Evolutionary conservation across 768 basidiomycete genomes (phyloP), one percentile per base, ranked within the genome.

Genomic region (Russula ochroleuca): DNA sequence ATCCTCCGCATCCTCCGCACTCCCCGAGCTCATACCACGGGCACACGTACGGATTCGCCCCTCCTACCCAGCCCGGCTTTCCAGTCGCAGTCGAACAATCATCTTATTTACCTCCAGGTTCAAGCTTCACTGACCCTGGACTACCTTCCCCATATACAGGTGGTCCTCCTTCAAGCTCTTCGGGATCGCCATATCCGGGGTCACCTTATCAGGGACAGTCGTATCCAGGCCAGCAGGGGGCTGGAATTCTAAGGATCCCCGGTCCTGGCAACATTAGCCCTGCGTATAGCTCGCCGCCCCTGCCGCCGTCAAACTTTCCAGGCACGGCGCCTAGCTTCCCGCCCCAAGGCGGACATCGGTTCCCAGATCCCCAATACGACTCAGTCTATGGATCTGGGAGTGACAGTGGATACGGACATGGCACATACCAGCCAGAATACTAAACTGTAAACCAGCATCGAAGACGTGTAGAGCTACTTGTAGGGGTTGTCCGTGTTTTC

Each of bases 351-450:
- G 19, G 50, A 35, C 43, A 31, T 23, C n/a, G 50, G 5, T 70
- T 69, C 43, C 70, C 71, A 8, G 59, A 47, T 15, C 59, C 65
- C 14, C 61, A 66, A 33, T 59, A 64, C 8, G 31, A 31, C n/a
- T 49, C 57, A 10, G 52, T 57, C 35, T 67, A 65, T 62, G 65
- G 47, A 51, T 60, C 64, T 5, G 25, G 13, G 38, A 6, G 53
- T 28, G 50, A 37, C n/a, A 13, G 40, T 21, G 23, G 57, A 40
- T 58, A 64, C 59, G 63, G 63, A 21, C 51, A 63, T 38, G 55
- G 63, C 14, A 25, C 54, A 33, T 55, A 65, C 38, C 61, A 58
- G 40, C 45, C 43, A 52, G 59, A 57, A 43, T 61, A 59, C 47
- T 66, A 45, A 53, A 65, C 19, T 23, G 28, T 35, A 11, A 35